Base-by-base conservation (phyloP, 495 filamentous ascomycete species). In the Trichocladium antarcticum region DNA sequence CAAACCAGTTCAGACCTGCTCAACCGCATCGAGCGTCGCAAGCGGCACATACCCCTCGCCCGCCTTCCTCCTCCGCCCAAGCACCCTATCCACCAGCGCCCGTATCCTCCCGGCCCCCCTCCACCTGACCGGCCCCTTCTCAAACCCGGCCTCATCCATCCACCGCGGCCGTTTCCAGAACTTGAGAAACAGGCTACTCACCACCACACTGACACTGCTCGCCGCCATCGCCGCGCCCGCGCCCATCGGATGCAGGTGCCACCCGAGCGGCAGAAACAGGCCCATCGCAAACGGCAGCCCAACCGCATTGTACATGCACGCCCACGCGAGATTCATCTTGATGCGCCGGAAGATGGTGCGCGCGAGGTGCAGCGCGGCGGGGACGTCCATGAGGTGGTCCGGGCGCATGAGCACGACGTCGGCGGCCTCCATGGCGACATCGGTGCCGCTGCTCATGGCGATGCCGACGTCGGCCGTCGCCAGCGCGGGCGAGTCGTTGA, bases 251-350 rank as follows among this genome's bases (percentile, higher is more conserved):
- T 92, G 92, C 51, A 99, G 67, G 68, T 85, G 84, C 54, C 80
- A 78, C 3, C 90, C 89, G 44, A 92, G 78, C 0, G 92, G 92
- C 21, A 99, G 72, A 73, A 96, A 89, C 49, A 89, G 55, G 5
- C 92, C 92, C 92, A 97, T 97, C 9, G 92, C 92, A 54, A 99
- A 95, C 20, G 92, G 92, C 2, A 99, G 71, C 4, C 92, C 92
- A 54, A 97, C 71, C 41, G 87, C 45, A 65, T 99, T 99, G 74
- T 99, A 99, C 43, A 85, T 61, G 61, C 86, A 95, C 3, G 88
- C 88, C 87, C 90, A 95, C 1, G 79, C 63, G 2, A 99, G 75
- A 62, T 99, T 99, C 53, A 92, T 61, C 72, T 93, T 94, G 71
- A 99, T 99, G 56, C 92, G 81, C 21, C 67, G 71, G 74, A 99